Percentiles rank a stretch among this genome's conserved stretches.
Evolutionary conservation across 495 filamentous ascomycete genomes (phyloP).

Genomic region (Penicillium tannophilum): DNA sequence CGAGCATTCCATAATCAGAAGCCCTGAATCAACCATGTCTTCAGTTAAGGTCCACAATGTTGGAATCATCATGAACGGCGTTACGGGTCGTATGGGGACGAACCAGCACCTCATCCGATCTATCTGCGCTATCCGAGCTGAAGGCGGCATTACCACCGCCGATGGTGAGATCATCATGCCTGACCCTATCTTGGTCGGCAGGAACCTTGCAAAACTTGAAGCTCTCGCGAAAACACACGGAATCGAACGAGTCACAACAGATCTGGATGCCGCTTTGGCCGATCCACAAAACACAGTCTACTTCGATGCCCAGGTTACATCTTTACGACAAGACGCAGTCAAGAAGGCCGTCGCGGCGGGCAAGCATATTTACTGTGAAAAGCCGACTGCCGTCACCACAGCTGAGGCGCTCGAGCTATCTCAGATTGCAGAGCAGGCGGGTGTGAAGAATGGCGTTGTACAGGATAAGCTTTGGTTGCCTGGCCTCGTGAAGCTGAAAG

Average conservation of each 20-base stretch:
- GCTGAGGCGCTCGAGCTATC: not conserved
- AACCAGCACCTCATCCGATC: slow-evolving; percentile 4
- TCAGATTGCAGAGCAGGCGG: not conserved
- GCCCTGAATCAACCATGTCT: not conserved
- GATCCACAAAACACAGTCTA: slow-evolving; percentile 1
- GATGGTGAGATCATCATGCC: slow-evolving; percentile 2
- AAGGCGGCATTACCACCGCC: not conserved
- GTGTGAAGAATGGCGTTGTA: not conserved
- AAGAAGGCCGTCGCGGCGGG: not conserved
- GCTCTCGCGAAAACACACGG: not conserved
- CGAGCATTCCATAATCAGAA: not conserved
- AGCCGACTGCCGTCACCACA: not conserved
- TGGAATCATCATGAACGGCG: slow-evolving; percentile 4
- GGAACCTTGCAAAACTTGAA: slow-evolving; percentile 1
- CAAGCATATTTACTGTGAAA: slow-evolving; percentile 3
- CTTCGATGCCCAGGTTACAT: slow-evolving; percentile 2
- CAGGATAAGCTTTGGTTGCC: slow-evolving; percentile 3
- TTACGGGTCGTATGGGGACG: slow-evolving; percentile 1
- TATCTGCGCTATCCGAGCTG: not conserved
- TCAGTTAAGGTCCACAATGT: not conserved
- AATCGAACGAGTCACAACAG: not conserved
- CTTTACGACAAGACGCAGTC: not conserved
- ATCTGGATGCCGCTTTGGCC: not conserved
- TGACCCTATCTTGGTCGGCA: not conserved
- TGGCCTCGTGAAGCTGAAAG: slow-evolving; percentile 3